These are phyloP conservation scores for Sclerotinia minor DNA, from an alignment of 2,329 filamentous ascomycete genomes.

Conservation along the genomic window DNA sequence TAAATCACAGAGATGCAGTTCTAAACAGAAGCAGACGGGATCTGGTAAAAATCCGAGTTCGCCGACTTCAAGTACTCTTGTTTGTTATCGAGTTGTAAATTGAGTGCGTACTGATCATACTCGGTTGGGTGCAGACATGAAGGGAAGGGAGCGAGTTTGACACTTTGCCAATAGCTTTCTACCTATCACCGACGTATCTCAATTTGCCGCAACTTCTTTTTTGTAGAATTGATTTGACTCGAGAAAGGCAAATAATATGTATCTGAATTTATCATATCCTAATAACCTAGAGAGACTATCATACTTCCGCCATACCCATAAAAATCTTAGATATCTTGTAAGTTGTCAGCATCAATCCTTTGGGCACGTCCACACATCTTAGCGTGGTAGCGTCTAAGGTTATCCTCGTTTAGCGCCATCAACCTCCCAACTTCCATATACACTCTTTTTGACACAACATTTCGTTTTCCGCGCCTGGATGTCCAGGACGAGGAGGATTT, in stretches of 20 bases:
- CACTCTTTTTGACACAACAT: slow-evolving; percentile 24
- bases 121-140: slow-evolving; percentile 11
- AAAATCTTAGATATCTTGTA: slow-evolving; percentile 21
- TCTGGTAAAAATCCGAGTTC: background rate
- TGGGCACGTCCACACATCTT: slow-evolving; percentile 23
- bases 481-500: slow-evolving; percentile 26
- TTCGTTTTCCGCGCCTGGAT: slow-evolving; percentile 26
- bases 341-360: slow-evolving; percentile 23
- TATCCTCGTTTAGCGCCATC: slow-evolving; percentile 25
- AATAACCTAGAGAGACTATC: slow-evolving; percentile 3
- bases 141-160: background rate
- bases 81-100: slow-evolving; percentile 7
- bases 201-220: background rate
- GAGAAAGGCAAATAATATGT: background rate
- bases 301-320: slow-evolving; percentile 4
- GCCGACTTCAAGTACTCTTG: background rate
- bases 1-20: background rate
- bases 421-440: slow-evolving; percentile 22
- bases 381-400: slow-evolving; percentile 19
- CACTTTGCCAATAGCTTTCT: slow-evolving; percentile 15
- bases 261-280: slow-evolving; percentile 20
- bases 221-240: slow-evolving; percentile 10
- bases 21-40: background rate
- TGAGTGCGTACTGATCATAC: background rate
- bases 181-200: background rate